Conservation (phyloP, 805 yeast genomes). For the Zygoascus bituminiphila region DNA sequence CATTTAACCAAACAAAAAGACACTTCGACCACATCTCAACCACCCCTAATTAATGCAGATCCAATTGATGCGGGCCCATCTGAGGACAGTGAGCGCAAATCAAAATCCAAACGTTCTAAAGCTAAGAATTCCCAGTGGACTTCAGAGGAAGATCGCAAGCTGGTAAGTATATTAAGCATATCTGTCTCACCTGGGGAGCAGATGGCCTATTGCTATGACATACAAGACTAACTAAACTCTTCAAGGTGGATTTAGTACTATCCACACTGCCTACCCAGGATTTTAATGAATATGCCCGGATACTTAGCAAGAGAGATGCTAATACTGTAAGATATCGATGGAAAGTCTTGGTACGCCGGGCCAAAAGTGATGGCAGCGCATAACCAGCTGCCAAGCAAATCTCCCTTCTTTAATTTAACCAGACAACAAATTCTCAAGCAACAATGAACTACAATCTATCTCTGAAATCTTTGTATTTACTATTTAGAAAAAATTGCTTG, state of each 20-base stretch:
- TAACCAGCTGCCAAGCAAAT: not conserved
- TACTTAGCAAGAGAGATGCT: slow-evolving; percentile 28
- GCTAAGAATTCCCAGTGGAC: slow-evolving; percentile 30
- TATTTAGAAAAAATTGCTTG: too few species aligned
- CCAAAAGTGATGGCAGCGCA: slow-evolving; percentile 21
- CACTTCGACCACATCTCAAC: not conserved
- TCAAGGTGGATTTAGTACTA: slow-evolving; percentile 23
- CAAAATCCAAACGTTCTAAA: slow-evolving; percentile 20
- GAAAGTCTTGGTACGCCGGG: slow-evolving; percentile 28
- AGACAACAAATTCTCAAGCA: too few species aligned
- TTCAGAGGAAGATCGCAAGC: slow-evolving; percentile 25
- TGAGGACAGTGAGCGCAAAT: not conserved
- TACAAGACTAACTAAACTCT: slow-evolving; percentile 8
- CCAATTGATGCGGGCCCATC: not conserved
- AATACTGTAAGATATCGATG: slow-evolving; percentile 30
- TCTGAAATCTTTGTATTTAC: too few species aligned
- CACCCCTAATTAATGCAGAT: not conserved
- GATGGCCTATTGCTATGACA: not conserved
- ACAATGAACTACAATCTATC: too few species aligned
- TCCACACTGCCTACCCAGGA: slow-evolving; percentile 29
- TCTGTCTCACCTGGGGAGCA: not conserved
- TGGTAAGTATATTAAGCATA: slow-evolving; percentile 14
- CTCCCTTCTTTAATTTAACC: not conserved
- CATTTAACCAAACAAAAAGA: not conserved
- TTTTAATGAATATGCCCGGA: slow-evolving; percentile 26